Evolutionary conservation across 495 filamentous ascomycete species (phyloP), one percentile per base, ranked within the genome.

Genomic region (Penicillium nucicola): DNA sequence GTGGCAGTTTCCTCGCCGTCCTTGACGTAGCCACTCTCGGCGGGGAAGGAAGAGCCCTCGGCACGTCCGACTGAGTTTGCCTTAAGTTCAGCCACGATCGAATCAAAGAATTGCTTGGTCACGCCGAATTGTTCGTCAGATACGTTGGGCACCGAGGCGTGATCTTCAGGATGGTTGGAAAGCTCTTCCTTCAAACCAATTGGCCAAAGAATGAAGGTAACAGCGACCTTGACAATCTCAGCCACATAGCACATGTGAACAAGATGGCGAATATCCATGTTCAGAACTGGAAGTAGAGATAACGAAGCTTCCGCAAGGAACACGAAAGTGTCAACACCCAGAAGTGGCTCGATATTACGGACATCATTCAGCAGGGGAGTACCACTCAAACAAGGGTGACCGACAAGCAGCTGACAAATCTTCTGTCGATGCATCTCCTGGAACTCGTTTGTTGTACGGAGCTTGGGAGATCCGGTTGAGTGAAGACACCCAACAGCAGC

Each of bases 231-330:
- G 36, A 91, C 84, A 36, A 97, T 81, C 69, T 99, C 92, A 22
- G 89, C 89, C 32, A 95, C 77, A 61, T 95, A 97, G 72, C 93
- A 97, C 48, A 97, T 78, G 11, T 87, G 87, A 23, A 97, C 70
- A 13, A 97, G 59, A 69, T 96, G 89, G 50, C 87, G 81, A 25
- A 95, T 82, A 44, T 96, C 85, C 41, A 95, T 76, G 38, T 80
- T 66, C 10, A 90, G 79, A 14, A 86, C 82, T 17, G 89, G 85
- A 18, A 83, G 79, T 33, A 96, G 72, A 51, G 83, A 87, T 13
- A 85, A 58, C 4, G 86, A 84, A 48, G 78, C 82, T 58, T 91
- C 86, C 2, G 83, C 75, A n/a, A 99, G 69, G 72, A 97, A 95
- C 12, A 92, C 75, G 69, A 97, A 99, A 5, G 81, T 77, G 61